phyloP scores from a whole-genome alignment of 2,329 filamentous ascomycete genomes.

The Ascochyta clinopodiicola region DNA sequence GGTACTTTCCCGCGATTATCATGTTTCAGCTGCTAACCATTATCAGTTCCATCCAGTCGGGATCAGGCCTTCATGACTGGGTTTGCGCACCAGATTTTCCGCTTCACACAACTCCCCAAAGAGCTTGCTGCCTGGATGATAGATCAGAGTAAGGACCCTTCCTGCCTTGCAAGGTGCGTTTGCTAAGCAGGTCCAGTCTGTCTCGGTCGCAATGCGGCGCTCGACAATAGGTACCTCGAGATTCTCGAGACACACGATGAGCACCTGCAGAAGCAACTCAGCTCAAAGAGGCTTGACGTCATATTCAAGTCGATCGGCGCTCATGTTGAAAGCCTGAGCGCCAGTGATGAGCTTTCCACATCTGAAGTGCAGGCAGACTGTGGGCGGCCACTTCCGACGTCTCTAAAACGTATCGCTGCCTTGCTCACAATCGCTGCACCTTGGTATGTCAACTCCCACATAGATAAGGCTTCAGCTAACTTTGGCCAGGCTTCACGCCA shows the following conservation, averaged over 20 bases:
- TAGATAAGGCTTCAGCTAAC: slow-evolving; percentile 7
- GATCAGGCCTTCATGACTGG: slow-evolving; percentile 53
- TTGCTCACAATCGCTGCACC: slow-evolving; percentile 37
- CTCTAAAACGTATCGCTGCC: slow-evolving; percentile 29
- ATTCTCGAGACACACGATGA: slow-evolving; percentile 36
- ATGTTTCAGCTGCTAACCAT: slow-evolving; percentile 14
- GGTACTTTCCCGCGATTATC: slow-evolving; percentile 20
- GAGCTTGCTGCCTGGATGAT: slow-evolving; percentile 54
- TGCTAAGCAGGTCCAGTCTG: slow-evolving; percentile 36
- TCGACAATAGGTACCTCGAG: slow-evolving; percentile 47
- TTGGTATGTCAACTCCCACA: slow-evolving; percentile 22
- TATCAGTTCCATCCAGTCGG: slow-evolving; percentile 32
- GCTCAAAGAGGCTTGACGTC: slow-evolving; percentile 49
- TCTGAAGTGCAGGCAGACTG: slow-evolving; percentile 17
- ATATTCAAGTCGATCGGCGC: slow-evolving; percentile 68
- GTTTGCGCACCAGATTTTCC: slow-evolving; percentile 50
- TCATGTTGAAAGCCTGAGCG: slow-evolving; percentile 12
- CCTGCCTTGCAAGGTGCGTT: not conserved
- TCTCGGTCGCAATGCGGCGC: slow-evolving; percentile 38
- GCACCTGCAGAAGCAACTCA: slow-evolving; percentile 49
- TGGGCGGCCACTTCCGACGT: slow-evolving; percentile 21
- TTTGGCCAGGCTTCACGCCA: slow-evolving; percentile 25
- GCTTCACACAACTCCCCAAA: slow-evolving; percentile 44
- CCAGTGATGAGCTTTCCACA: slow-evolving; percentile 11
- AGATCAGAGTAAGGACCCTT: slow-evolving; percentile 36